Conservation (phyloP, 2,329 filamentous ascomycete genomes). For the Capronia coronata region DNA sequence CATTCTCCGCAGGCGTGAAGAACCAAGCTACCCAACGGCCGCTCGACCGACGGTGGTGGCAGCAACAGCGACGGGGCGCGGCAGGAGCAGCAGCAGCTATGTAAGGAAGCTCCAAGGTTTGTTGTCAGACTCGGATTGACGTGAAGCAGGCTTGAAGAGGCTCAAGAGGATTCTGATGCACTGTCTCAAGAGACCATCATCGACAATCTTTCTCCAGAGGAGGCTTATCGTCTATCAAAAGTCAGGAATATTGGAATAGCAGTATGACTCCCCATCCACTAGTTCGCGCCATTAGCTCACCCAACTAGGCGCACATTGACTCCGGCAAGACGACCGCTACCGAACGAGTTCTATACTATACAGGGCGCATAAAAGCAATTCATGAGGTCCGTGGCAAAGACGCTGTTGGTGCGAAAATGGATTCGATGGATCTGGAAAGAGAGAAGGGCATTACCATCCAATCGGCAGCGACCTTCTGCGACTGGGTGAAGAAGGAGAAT, state of each 20-base stretch:
- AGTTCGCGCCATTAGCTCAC: slow-evolving; percentile 3
- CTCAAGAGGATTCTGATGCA: slow-evolving; percentile 47
- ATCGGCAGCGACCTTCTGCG: slow-evolving; percentile 93
- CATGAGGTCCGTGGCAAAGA: slow-evolving; percentile 96
- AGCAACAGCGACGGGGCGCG: slow-evolving; percentile 40
- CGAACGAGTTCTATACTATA: slow-evolving; percentile 96
- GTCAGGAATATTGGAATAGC: slow-evolving; percentile 98
- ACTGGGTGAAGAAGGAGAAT: slow-evolving; percentile 84
- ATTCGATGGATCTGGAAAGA: slow-evolving; percentile 97
- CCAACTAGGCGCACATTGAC: slow-evolving; percentile 80
- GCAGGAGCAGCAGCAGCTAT: slow-evolving; percentile 41
- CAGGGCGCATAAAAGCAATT: slow-evolving; percentile 90
- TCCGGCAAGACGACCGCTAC: slow-evolving; percentile 96
- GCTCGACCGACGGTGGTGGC: slow-evolving; percentile 38
- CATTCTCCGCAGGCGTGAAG: slow-evolving; percentile 1
- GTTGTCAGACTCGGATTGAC: background rate
- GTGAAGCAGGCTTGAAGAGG: slow-evolving; percentile 48
- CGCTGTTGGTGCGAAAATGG: slow-evolving; percentile 96
- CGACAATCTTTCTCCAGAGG: slow-evolving; percentile 71
- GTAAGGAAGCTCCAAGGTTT: slow-evolving; percentile 31
- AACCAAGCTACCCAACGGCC: slow-evolving; percentile 27
- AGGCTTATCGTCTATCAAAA: slow-evolving; percentile 68
- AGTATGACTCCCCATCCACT: slow-evolving; percentile 44
- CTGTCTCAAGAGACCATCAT: slow-evolving; percentile 62
- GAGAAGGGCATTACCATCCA: slow-evolving; percentile 99